Evolutionary conservation across 352 stramenopile genomes (phyloP), one percentile per base, ranked within the genome.

Genomic region (Phytopythium oedochilum): DNA sequence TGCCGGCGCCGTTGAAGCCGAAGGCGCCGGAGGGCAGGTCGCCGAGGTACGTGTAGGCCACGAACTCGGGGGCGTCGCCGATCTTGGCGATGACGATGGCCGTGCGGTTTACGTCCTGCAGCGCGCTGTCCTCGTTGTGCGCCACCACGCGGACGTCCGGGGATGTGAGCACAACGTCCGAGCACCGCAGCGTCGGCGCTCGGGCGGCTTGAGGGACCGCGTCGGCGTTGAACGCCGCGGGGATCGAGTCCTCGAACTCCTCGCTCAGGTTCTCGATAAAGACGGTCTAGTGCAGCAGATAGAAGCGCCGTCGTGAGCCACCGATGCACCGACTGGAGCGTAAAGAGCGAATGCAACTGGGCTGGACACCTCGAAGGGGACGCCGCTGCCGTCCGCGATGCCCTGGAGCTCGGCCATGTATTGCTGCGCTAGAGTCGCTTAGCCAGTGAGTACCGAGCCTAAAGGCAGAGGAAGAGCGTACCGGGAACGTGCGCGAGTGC

Each of bases 251-350:
- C 20, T 80, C 74, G 25, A 83, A 91, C 50, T 91, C 78, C 48
- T 91, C 81, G 22, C 84, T 66, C n/a, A 91, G 60, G 63, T 91
- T 91, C 59, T 83, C 63, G 39, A 89, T 60, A 50, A 91, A 91
- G 32, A 91, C 57, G 10, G 68, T 85, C 64, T 75, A n/a, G n/a
- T n/a, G n/a, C n/a, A n/a, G n/a, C n/a, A n/a, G n/a, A n/a, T n/a
- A n/a, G n/a, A n/a, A n/a, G n/a, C n/a, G n/a, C n/a, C n/a, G n/a
- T n/a, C n/a, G n/a, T n/a, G n/a, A n/a, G n/a, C n/a, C n/a, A n/a
- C n/a, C n/a, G n/a, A n/a, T n/a, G n/a, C n/a, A n/a, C n/a, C n/a
- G n/a, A n/a, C n/a, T n/a, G n/a, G n/a, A n/a, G n/a, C n/a, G n/a
- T n/a, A n/a, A n/a, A n/a, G n/a, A n/a, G n/a, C n/a, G n/a, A n/a